Conservation (phyloP, 2,329 filamentous ascomycete species). For the Talaromyces sp. region DNA sequence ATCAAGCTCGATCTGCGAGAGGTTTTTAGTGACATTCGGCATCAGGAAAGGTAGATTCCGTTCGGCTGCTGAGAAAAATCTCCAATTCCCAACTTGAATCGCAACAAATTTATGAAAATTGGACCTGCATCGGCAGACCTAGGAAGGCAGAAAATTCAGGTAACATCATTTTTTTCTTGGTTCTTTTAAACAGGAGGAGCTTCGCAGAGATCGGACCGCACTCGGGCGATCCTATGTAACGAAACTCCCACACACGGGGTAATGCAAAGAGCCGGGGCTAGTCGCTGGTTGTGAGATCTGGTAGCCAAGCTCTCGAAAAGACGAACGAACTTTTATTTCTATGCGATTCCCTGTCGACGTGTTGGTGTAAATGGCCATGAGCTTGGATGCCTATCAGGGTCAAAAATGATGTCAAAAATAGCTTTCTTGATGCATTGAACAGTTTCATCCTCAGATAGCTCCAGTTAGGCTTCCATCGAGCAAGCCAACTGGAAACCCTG, state of each 20-base stretch:
- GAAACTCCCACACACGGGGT: slow-evolving; percentile 17
- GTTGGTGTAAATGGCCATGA: neutral
- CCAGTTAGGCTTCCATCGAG: slow-evolving; percentile 1
- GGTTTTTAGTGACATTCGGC: neutral
- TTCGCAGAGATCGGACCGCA: slow-evolving; percentile 15
- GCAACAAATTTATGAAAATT: neutral
- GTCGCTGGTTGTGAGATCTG: slow-evolving; percentile 6
- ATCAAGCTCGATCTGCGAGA: neutral
- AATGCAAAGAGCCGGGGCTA: neutral
- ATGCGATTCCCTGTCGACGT: neutral
- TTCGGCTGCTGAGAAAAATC: too few species aligned
- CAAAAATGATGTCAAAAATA: neutral
- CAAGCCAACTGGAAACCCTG: neutral
- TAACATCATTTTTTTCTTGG: slow-evolving; percentile 14
- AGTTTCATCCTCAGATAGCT: neutral
- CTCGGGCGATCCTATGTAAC: slow-evolving; percentile 10
- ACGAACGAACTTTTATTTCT: neutral
- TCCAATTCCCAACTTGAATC: neutral
- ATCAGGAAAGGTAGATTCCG: neutral
- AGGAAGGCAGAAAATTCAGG: slow-evolving; percentile 19
- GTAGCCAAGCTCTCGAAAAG: neutral
- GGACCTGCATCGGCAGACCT: neutral
- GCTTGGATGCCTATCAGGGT: neutral
- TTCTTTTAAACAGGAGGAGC: slow-evolving; percentile 5
- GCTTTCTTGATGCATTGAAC: neutral